Conservation (phyloP, 2,329 filamentous ascomycete genomes). For the Epichloe bromicola region DNA sequence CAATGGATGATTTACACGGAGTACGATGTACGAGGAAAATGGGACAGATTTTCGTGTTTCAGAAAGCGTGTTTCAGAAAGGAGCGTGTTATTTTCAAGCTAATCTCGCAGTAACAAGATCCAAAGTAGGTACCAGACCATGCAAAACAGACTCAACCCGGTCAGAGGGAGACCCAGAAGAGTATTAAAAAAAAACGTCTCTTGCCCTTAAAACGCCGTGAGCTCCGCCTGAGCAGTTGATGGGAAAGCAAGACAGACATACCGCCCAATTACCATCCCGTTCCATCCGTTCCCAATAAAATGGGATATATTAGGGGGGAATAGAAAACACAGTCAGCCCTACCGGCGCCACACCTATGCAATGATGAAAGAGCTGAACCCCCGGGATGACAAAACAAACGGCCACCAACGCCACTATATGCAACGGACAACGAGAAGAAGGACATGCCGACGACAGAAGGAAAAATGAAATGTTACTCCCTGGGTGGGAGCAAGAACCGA, state of each 20-base stretch:
- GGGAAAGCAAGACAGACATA: neutral
- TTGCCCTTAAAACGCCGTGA: neutral
- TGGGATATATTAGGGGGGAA: neutral
- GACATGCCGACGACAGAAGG: neutral
- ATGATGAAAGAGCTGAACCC: neutral
- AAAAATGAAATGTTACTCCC: constrained; percentile 16
- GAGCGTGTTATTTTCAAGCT: neutral
- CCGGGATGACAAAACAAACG: neutral
- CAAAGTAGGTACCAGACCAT: constrained; percentile 1
- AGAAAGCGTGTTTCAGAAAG: neutral
- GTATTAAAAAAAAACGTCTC: neutral
- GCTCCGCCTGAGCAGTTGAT: neutral
- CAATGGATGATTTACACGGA: neutral
- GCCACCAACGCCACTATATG: constrained; percentile 4
- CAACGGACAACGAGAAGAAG: constrained; percentile 6
- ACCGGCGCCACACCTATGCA: constrained; percentile 1
- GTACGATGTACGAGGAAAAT: neutral
- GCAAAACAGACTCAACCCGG: neutral
- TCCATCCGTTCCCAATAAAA: neutral
- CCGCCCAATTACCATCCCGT: neutral
- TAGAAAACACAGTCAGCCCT: neutral
- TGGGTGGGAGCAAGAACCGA: constrained; percentile 37
- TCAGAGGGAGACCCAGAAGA: neutral
- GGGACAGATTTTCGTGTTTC: neutral
- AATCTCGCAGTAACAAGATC: neutral